Base-by-base conservation (phyloP, 140 eudicot species). In the Stevia rebaudiana region DNA sequence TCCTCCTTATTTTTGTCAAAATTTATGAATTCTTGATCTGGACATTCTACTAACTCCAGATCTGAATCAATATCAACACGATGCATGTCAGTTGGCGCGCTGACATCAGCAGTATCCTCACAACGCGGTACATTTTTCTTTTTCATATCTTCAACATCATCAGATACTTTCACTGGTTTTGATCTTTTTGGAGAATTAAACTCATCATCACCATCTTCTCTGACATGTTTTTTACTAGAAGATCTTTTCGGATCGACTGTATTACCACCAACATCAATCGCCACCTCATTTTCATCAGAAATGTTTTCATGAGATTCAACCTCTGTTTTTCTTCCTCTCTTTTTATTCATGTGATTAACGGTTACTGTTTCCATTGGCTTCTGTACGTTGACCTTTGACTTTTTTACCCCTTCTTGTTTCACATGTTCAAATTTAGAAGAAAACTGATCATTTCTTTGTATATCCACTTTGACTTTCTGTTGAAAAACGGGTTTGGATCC, bases 1-100 rank as follows among this genome's bases (percentile, higher is more conserved):
- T 67, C 87, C 18, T 82, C 86, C 48, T 74, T 81, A 62, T 59
- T 49, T 73, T 84, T 66, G 36, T 84, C 94, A 66, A 90, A 86
- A 71, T 90, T 84, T 65, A 56, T 70, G 30, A 87, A 90, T 18
- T 90, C 90, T 44, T 83, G 81, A 19, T 84, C 97, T 16, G 59
- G 80, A 61, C 82, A 74, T 1, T 69, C 63, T 5, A 57, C 69
- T 1, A 68, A 25, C 69, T 35, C 76, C 4, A 79, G 83, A 6
- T 76, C 78, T 19, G 78, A 24, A 44, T 11, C 41, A 51, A 74
- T 46, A 13, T 52, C 60, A 4, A 48, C 36, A 39, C 68, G 56
- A 63, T 59, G n/a, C 17, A 51, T 70, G 47, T 37, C 63, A 24
- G 47, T 46, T 52, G 54, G 61, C 9, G 31, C 42, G 61, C 62